phyloP scores from a whole-genome alignment of 2,329 filamentous ascomycete genomes.

The Scytalidium sp. region DNA sequence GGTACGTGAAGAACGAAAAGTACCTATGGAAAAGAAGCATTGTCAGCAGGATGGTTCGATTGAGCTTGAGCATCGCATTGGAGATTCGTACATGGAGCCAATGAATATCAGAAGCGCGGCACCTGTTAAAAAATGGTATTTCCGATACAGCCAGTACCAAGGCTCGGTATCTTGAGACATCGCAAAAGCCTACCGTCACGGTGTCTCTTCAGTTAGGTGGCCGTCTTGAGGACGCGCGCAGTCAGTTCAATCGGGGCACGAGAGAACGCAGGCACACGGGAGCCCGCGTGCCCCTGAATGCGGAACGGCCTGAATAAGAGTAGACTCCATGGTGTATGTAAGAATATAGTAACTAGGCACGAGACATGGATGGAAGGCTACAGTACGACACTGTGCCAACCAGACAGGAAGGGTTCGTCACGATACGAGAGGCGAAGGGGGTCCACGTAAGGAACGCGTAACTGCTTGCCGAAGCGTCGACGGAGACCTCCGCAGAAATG shows the following conservation, averaged over 20 bases:
- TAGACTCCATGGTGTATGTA: neutral
- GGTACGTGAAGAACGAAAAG: neutral
- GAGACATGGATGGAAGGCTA: neutral
- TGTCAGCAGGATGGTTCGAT: too few relatives aligned
- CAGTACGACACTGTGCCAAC: neutral
- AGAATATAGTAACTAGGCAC: neutral
- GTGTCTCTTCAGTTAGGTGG: too few relatives aligned
- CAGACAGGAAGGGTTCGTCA: neutral
- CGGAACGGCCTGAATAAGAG: too few relatives aligned
- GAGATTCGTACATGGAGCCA: neutral
- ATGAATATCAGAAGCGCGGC: neutral
- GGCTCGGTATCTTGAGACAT: neutral
- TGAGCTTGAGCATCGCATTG: too few relatives aligned
- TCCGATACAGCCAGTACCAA: neutral
- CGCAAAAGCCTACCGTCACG: too few relatives aligned
- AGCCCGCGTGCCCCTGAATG: too few relatives aligned
- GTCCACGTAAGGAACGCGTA: neutral
- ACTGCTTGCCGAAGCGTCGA: too few relatives aligned
- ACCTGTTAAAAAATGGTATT: neutral
- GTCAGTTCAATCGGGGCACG: too few relatives aligned
- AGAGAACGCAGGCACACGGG: too few relatives aligned
- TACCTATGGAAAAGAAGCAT: too few relatives aligned
- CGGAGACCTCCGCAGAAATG: too few relatives aligned
- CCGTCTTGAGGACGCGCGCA: too few relatives aligned
- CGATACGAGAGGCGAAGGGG: neutral